Conservation (phyloP, 2,329 filamentous ascomycete species). For the Rhinocladiella mackenziei region DNA sequence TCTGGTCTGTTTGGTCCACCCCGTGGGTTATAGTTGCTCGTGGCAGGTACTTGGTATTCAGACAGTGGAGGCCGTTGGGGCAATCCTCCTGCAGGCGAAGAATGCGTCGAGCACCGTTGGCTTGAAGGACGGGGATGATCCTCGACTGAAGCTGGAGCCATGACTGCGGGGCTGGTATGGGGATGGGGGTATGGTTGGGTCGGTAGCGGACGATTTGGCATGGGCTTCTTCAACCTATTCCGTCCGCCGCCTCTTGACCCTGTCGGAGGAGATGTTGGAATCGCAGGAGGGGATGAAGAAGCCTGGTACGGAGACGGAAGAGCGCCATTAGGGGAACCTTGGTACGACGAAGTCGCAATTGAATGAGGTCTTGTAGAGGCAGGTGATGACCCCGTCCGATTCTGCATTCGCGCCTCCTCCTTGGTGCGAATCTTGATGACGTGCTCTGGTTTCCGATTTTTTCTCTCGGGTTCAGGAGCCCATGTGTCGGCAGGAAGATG, state of each 20-base stretch:
- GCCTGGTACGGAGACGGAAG: slow-evolving; percentile 27
- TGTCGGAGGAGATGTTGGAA: slow-evolving; percentile 31
- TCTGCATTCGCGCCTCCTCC: slow-evolving; percentile 25
- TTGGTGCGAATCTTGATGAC: slow-evolving; percentile 44
- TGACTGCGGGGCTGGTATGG: slow-evolving; percentile 24
- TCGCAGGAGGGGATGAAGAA: slow-evolving; percentile 20
- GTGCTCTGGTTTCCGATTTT: slow-evolving; percentile 48
- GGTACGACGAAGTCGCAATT: slow-evolving; percentile 31
- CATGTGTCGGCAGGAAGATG: slow-evolving; percentile 62
- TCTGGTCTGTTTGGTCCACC: slow-evolving; percentile 24
- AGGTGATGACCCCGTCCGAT: slow-evolving; percentile 23
- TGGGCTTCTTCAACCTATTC: slow-evolving; percentile 29
- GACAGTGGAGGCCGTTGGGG: slow-evolving; percentile 21
- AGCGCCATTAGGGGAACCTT: slow-evolving; percentile 28
- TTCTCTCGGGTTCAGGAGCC: slow-evolving; percentile 63
- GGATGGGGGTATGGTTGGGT: slow-evolving; percentile 26
- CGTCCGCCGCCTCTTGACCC: slow-evolving; percentile 29
- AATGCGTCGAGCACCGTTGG: slow-evolving; percentile 16
- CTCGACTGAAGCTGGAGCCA: slow-evolving; percentile 3
- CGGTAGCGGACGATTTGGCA: slow-evolving; percentile 25
- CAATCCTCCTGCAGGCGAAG: slow-evolving; percentile 12
- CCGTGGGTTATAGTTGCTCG: slow-evolving; percentile 16
- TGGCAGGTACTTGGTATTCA: slow-evolving; percentile 26
- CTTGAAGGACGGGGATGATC: slow-evolving; percentile 13
- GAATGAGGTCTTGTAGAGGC: slow-evolving; percentile 29